A percentile compares a stretch with the other conserved stretches of the same genome.
phyloP scores from a whole-genome alignment of 108 stramenopile genomes.

The Pseudonitzschia pungens region DNA sequence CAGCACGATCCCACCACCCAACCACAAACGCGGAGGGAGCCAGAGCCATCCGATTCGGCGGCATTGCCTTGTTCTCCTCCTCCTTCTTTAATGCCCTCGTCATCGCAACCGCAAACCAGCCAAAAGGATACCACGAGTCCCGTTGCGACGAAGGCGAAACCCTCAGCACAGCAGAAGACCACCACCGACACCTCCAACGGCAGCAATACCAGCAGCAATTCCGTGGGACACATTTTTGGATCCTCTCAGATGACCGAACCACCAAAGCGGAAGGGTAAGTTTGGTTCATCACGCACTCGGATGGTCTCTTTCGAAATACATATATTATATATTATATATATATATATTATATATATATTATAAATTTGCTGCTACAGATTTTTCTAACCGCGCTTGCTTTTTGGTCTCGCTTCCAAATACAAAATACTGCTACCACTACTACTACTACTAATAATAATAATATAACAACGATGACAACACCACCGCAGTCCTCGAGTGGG shows the following conservation, averaged over 20 bases:
- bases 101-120: too few species aligned
- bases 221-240: constrained; percentile 16
- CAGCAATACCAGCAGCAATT: neutral
- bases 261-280: constrained; percentile 35
- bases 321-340: too few species aligned
- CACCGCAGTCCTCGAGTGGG: constrained; percentile 50
- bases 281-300: neutral
- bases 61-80: too few species aligned
- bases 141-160: too few species aligned
- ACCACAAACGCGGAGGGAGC: neutral
- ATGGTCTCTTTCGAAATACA: too few species aligned
- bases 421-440: neutral
- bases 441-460: constrained; percentile 4
- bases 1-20: too few species aligned
- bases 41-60: too few species aligned
- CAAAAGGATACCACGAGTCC: too few species aligned
- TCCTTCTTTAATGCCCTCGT: too few species aligned
- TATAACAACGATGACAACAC: too few species aligned
- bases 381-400: neutral
- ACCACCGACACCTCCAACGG: neutral
- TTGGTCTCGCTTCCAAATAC: neutral
- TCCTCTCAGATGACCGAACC: constrained; percentile 23
- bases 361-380: neutral
- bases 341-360: too few species aligned
- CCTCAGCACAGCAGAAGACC: too few species aligned